Conservation (phyloP, 1,284 basidiomycete species). For the Tetrapyrgos nigripes region DNA sequence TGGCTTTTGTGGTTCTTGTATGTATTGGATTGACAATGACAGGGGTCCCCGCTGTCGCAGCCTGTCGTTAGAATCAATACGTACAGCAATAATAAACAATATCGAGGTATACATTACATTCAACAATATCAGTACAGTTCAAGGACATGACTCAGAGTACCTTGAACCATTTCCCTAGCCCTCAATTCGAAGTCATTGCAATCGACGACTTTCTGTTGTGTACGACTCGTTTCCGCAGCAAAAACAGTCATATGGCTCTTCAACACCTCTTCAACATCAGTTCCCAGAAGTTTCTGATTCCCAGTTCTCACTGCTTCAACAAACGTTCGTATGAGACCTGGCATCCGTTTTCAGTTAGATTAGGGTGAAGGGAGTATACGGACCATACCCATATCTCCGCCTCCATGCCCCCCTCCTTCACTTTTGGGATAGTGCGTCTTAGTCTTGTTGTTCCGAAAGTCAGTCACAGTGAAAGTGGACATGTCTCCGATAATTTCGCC, state of each 20-base stretch:
- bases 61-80: too few relatives aligned
- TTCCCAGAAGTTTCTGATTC: constrained; percentile 69
- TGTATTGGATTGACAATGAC: too few relatives aligned
- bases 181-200: constrained; percentile 63
- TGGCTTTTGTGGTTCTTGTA: too few relatives aligned
- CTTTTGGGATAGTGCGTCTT: constrained; percentile 55
- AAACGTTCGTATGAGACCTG: constrained; percentile 66
- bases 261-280: constrained; percentile 71
- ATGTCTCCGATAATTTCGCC: constrained; percentile 88
- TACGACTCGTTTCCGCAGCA: constrained; percentile 81
- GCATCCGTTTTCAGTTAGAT: too few relatives aligned
- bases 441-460: constrained; percentile 68
- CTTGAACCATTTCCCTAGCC: constrained; percentile 42
- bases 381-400: constrained; percentile 76
- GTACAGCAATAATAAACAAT: too few relatives aligned
- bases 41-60: too few relatives aligned
- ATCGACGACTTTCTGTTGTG: constrained; percentile 70
- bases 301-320: constrained; percentile 72
- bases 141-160: constrained; percentile 3
- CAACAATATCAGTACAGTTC: constrained; percentile 10
- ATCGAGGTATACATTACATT: neutral
- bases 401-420: constrained; percentile 79
- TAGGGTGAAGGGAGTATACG: too few relatives aligned
- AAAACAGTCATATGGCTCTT: constrained; percentile 85
- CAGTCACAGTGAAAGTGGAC: constrained; percentile 75